Evolutionary conservation across 495 filamentous ascomycete species (phyloP), one percentile per base, ranked within the genome.

Genomic region (Penicillium paxilli): DNA sequence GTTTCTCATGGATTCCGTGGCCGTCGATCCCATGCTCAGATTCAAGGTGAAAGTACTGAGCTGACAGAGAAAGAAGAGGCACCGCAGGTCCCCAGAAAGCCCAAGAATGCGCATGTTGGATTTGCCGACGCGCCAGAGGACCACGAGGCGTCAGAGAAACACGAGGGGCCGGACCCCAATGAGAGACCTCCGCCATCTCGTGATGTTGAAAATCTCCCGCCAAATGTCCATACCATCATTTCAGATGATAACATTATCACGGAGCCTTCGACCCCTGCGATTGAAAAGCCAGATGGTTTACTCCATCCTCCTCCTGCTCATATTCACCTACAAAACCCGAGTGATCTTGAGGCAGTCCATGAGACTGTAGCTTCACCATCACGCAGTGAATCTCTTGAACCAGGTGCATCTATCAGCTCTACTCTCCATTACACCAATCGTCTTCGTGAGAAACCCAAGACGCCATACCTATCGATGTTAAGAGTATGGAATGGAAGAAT

Each of bases 401-500:
- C 68, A 8, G 54, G 55, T 4, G 30, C 51, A 20, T 58, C 63
- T n/a, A 23, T 68, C 17, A 67, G 47, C 11, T 47, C 66, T 14
- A 54, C 66, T 1, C 49, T 67, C 5, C 69, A 64, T 16, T 91
- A 91, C 66, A 90, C 87, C 0, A 78, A 78, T 30, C 68, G 71
- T 20, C 78, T 90, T 8, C 82, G 83, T 30, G 73, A 72, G 30
- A 76, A 74, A 16, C 84, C 87, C 0, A 80, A 80, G 1, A 81
- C 88, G 37, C 83, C 89, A 0, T 97, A 88, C 60, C 30, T 72
- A 1, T 83, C 91, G 56, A 83, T 85, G 22, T 80, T 97, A 1
- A 84, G 76, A 51, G 77, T 88, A 0, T 95, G 81, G 73, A 86
- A 88, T 63, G 93, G 94, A 0, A 78, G 89, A 14, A 83, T 97